A percentile compares a stretch with the other conserved stretches of the same genome.
These are phyloP conservation scores for Luffa aegyptiaca DNA, from an alignment of 306 rosid species.

Conservation along the genomic window DNA sequence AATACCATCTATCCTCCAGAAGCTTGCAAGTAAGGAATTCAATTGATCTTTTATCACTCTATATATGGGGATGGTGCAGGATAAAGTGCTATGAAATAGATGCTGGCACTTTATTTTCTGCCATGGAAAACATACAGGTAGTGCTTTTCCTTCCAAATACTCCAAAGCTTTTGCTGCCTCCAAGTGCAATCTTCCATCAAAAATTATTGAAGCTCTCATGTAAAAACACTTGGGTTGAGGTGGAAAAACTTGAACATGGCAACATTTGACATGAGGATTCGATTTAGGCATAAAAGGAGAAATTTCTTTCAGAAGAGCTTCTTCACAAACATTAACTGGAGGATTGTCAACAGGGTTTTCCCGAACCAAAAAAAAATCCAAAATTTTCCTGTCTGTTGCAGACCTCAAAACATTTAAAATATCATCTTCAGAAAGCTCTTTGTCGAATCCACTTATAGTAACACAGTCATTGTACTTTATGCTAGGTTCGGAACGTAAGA, in stretches of 20 bases:
- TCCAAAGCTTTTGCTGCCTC: slow-evolving; percentile 95
- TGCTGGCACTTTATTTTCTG: slow-evolving; percentile 85
- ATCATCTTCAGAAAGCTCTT: slow-evolving; percentile 53
- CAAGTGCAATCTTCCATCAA: slow-evolving; percentile 87
- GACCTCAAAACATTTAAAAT: slow-evolving; percentile 40
- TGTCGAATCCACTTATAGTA: slow-evolving; percentile 42
- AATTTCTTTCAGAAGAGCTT: slow-evolving; percentile 61
- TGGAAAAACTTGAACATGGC: slow-evolving; percentile 55
- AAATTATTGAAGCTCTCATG: slow-evolving; percentile 59
- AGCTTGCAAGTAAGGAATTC: slow-evolving; percentile 39
- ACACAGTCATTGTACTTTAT: slow-evolving; percentile 28
- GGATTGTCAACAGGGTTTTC: slow-evolving; percentile 61
- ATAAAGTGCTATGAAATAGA: slow-evolving; percentile 62
- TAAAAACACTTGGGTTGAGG: slow-evolving; percentile 54
- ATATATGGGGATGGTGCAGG: slow-evolving; percentile 50
- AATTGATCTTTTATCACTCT: slow-evolving; percentile 46
- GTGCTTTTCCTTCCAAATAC: slow-evolving; percentile 63
- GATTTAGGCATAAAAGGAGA: slow-evolving; percentile 54
- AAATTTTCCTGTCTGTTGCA: slow-evolving; percentile 57
- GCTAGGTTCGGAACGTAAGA: slow-evolving; percentile 44
- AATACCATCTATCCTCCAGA: slow-evolving; percentile 42
- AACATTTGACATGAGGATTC: slow-evolving; percentile 32
- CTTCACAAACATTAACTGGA: slow-evolving; percentile 49
- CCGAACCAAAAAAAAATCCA: slow-evolving; percentile 60
- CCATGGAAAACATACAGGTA: slow-evolving; percentile 73